Evolutionary conservation across 331 rosid species (phyloP).

Genomic region (Erythrophleum ivorense): DNA sequence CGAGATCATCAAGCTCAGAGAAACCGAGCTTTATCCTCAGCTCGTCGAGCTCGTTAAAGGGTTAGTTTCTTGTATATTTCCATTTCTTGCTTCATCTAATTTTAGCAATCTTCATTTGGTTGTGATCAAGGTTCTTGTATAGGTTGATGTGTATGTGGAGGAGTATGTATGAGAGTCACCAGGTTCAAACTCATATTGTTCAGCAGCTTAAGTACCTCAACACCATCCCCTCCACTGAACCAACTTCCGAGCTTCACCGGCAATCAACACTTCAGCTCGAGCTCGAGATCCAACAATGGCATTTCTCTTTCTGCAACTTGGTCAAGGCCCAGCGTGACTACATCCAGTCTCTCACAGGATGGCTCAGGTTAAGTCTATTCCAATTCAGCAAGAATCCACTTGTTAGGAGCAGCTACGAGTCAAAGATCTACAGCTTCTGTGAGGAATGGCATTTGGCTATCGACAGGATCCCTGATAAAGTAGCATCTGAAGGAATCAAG

Average conservation of each 20-base stretch:
- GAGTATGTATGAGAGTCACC: constrained; percentile 93
- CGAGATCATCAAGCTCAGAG: constrained; percentile 81
- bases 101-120: too few species aligned
- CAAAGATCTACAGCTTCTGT: constrained; percentile 76
- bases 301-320: constrained; percentile 76
- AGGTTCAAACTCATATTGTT: constrained; percentile 89
- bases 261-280: constrained; percentile 92
- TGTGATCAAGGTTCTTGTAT: too few species aligned
- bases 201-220: constrained; percentile 87
- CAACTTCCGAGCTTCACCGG: constrained; percentile 84
- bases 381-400: constrained; percentile 67
- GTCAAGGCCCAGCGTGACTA: constrained; percentile 79
- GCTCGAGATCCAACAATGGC: constrained; percentile 90
- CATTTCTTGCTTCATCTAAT: too few species aligned
- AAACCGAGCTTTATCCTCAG: constrained; percentile 79
- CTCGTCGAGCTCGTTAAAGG: constrained; percentile 84
- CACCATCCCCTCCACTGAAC: constrained; percentile 72
- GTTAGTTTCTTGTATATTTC: too few species aligned
- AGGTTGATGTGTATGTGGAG: constrained; percentile 99
- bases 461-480: too few species aligned
- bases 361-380: constrained; percentile 90
- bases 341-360: constrained; percentile 77
- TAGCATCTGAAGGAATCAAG: constrained; percentile 90
- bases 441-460: constrained; percentile 87
- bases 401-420: constrained; percentile 66